Evolutionary conservation across 371 early-diverging fungal genomes (phyloP).

Genomic region (Actinomucor elegans): DNA sequence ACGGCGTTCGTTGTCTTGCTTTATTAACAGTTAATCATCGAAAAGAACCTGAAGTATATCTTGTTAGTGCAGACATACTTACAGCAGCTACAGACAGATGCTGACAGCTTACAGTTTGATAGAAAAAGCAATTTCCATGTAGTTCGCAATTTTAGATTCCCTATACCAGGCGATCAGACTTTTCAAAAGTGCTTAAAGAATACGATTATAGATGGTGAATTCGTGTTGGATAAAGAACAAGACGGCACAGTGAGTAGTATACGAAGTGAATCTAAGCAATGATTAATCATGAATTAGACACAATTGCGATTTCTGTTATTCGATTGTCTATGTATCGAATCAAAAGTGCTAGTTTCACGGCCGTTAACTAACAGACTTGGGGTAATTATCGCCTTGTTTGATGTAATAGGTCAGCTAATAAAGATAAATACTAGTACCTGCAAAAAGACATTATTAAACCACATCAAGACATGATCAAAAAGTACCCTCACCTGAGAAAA

Average conservation of each 20-base stretch:
- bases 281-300: constrained; percentile 11
- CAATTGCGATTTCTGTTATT: constrained; percentile 65
- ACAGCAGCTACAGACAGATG: no score
- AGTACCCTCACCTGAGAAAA: constrained; percentile 36
- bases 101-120: constrained; percentile 86
- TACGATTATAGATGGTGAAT: constrained; percentile 92
- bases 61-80: no score
- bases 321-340: constrained; percentile 71
- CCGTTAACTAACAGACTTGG: constrained; percentile 73
- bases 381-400: constrained; percentile 46
- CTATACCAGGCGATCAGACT: constrained; percentile 50
- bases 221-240: constrained; percentile 73
- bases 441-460: constrained; percentile 67
- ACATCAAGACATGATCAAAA: constrained; percentile 54
- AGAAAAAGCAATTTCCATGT: constrained; percentile 81
- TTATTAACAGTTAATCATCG: constrained; percentile 50
- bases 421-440: constrained; percentile 54
- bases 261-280: not conserved
- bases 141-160: constrained; percentile 68
- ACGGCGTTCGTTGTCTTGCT: constrained; percentile 92
- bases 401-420: no score
- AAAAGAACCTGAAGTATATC: constrained; percentile 58
- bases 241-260: constrained; percentile 57
- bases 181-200: constrained; percentile 59
- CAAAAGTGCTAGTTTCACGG: constrained; percentile 50